phyloP scores from a whole-genome alignment of 2,329 filamentous ascomycete genomes.

The Exophiala oligosperma region DNA sequence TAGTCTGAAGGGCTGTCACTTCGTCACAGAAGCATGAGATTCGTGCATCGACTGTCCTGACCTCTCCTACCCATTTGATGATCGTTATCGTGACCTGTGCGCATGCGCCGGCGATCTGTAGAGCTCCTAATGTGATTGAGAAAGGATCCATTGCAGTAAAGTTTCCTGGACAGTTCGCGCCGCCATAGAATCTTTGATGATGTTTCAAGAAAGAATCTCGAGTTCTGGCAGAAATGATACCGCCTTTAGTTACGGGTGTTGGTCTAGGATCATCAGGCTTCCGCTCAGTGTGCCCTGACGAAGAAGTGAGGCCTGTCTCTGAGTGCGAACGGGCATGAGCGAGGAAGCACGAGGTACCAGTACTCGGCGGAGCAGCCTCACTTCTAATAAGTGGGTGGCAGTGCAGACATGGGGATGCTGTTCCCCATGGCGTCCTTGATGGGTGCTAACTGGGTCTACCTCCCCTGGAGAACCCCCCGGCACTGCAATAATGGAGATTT shows the following conservation, averaged over 20 bases:
- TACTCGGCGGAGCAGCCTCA: conserved; percentile 41
- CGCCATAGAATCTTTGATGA: not conserved
- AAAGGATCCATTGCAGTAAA: conserved; percentile 20
- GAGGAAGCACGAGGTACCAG: not conserved
- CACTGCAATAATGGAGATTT: too few species aligned
- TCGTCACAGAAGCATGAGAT: conserved; percentile 25
- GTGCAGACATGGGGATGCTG: conserved; percentile 5
- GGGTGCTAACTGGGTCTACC: not conserved
- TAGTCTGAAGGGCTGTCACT: conserved; percentile 20
- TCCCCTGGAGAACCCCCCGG: not conserved
- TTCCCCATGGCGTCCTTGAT: not conserved
- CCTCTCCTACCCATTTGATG: conserved; percentile 25
- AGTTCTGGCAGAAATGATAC: too few species aligned
- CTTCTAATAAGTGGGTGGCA: conserved; percentile 6
- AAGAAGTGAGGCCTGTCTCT: not conserved
- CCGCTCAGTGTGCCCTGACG: too few species aligned
- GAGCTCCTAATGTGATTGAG: conserved; percentile 15
- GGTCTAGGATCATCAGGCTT: not conserved
- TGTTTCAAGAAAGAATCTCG: not conserved
- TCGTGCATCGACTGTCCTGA: conserved; percentile 25
- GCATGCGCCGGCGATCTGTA: conserved; percentile 26
- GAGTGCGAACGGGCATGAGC: not conserved
- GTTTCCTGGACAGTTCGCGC: not conserved
- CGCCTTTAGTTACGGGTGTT: not conserved
- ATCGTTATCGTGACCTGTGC: conserved; percentile 24